phyloP scores from a whole-genome alignment of 768 basidiomycete genomes.

The Galerina sulciceps region DNA sequence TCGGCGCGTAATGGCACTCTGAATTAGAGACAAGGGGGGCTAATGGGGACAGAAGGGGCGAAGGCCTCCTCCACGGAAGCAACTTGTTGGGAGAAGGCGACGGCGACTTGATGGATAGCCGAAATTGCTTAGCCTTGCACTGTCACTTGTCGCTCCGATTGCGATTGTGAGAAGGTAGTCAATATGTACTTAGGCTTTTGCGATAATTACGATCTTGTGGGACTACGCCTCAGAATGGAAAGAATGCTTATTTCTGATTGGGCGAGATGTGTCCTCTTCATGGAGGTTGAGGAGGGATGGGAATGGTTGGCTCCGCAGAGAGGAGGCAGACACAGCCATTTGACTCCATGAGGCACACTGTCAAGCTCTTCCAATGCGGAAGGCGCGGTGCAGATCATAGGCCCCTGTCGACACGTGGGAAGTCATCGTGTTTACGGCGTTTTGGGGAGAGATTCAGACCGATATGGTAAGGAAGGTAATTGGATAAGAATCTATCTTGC shows the following conservation, averaged over 20 bases:
- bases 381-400: constrained; percentile 12
- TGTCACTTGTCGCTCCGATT: background rate
- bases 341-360: background rate
- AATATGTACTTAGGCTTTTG: too few species aligned
- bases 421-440: constrained; percentile 3
- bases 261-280: background rate
- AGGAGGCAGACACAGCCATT: background rate
- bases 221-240: background rate
- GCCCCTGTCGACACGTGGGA: constrained; percentile 7
- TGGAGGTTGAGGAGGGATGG: background rate
- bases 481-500: background rate
- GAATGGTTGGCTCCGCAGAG: background rate
- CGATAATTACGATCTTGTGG: background rate
- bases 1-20: constrained; percentile 19
- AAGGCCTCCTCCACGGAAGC: background rate
- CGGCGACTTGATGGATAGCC: constrained; percentile 14
- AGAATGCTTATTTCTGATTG: background rate
- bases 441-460: background rate
- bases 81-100: background rate
- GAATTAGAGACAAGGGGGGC: background rate
- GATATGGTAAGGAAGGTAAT: background rate
- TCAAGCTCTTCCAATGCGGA: constrained; percentile 2
- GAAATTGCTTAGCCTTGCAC: constrained; percentile 3
- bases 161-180: background rate
- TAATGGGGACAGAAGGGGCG: constrained; percentile 2